These are phyloP conservation scores for Castanea mollissima DNA, from an alignment of 306 rosid genomes.

Conservation along the genomic window DNA sequence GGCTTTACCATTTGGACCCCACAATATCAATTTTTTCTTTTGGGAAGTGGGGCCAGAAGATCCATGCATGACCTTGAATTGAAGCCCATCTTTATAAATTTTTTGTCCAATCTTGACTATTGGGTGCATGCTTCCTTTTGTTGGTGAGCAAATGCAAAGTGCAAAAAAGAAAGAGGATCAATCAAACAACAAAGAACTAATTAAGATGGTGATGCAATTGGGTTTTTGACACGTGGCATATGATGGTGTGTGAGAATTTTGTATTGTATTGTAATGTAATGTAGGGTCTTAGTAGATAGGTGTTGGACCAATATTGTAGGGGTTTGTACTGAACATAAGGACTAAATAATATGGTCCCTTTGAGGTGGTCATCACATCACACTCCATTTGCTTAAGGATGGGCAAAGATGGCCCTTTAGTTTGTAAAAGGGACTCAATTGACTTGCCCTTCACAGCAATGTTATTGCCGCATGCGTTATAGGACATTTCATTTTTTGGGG, in stretches of 20 bases:
- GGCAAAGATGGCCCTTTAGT: background rate
- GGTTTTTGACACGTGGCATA: background rate
- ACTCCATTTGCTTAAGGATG: background rate
- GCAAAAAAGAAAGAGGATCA: background rate
- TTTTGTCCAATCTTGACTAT: background rate
- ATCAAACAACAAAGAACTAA: background rate
- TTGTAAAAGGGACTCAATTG: background rate
- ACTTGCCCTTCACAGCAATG: background rate
- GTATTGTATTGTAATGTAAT: background rate
- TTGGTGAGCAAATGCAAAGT: background rate
- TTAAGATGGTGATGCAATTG: background rate
- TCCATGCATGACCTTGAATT: background rate
- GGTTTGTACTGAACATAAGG: background rate
- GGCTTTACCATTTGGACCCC: constrained; percentile 5
- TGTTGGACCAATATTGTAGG: background rate
- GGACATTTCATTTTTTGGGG: background rate
- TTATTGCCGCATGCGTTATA: background rate
- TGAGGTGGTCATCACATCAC: no score
- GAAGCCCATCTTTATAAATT: background rate
- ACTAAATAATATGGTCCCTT: background rate
- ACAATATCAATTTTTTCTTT: background rate
- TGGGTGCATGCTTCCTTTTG: background rate
- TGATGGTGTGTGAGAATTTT: background rate
- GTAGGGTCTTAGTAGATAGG: background rate
- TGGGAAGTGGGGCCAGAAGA: background rate